Conservation (phyloP, 805 yeast genomes). For the Saccharomycopsis olivae region DNA sequence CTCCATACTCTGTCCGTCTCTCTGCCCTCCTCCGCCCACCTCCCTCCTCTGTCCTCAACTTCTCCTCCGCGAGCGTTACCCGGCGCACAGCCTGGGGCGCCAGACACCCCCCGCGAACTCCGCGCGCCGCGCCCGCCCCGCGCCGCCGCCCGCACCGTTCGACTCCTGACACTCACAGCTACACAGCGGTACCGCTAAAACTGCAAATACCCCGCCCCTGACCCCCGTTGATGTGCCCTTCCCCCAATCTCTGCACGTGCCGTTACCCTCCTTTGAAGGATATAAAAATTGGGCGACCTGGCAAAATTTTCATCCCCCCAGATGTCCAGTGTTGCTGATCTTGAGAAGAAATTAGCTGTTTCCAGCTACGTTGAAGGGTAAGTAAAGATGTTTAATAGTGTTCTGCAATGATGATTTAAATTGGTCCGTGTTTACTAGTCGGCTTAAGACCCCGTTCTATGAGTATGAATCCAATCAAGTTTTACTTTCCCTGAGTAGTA, state of each 20-base stretch:
- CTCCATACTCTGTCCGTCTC: conserved; percentile 17
- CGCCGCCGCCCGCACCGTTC: too few species aligned
- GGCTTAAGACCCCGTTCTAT: conserved; percentile 91
- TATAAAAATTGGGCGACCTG: too few species aligned
- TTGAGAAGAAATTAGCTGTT: conserved; percentile 18
- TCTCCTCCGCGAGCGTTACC: background rate
- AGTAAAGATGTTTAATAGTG: conserved; percentile 1
- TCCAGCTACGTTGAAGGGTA: conserved; percentile 19
- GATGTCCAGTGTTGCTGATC: conserved; percentile 18
- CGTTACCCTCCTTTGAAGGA: too few species aligned
- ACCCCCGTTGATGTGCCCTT: too few species aligned
- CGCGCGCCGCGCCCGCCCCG: too few species aligned
- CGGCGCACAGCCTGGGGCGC: too few species aligned
- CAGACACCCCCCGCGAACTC: too few species aligned
- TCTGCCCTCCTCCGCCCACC: background rate
- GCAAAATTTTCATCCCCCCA: background rate
- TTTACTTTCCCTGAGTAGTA: conserved; percentile 26
- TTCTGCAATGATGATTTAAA: conserved; percentile 49
- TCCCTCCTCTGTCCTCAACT: background rate
- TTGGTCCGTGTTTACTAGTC: conserved; percentile 98
- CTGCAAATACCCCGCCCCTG: too few species aligned
- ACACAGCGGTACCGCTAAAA: too few species aligned
- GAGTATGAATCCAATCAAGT: conserved; percentile 60
- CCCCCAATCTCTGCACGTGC: too few species aligned
- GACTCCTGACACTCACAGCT: too few species aligned